Evolutionary conservation across 192 early-diverging fungal species (phyloP), one percentile per base, ranked within the genome.

Genomic region (Rhizophagus sp.): DNA sequence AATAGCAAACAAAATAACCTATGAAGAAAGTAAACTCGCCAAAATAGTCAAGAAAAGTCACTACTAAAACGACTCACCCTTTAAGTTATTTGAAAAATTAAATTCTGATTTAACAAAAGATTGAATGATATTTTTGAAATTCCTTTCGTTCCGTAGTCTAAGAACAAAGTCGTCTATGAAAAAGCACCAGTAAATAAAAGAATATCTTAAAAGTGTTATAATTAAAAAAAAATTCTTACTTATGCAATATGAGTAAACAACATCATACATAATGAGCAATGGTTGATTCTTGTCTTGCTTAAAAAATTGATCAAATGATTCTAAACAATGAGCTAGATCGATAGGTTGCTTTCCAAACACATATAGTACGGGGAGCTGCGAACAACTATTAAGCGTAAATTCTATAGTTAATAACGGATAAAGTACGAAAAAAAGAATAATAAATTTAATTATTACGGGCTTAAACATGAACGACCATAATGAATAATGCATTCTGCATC

Each of bases 381-480:
- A 90, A 22, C 95, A 91, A 39, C 92, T 92, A 81, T 15, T 57
- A 1, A 79, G 17, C 5, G 33, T n/a, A 27, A 30, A 13, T 30
- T 65, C 11, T 15, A 12, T 65, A 30, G 3, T 10, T 27, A 19
- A 12, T 65, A 3, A 10, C 27, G 11, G 9, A 27, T 30, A 41
- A 33, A 44, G 3, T 4, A 36, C 10, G 3, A 70, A 36, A 34
- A 33, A 57, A 10, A 27, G 47, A 39, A 25, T 13, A 65, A 50
- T 52, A 52, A 25, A 27, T 19, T 50, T n/a, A 52, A 5, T 10
- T 86, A 89, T 85, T 88, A 93, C 90, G 93, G 89, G 79, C 92
- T 93, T 57, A 98, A 84, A 80, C 98, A 99, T 9, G 97, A 91
- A 27, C 92, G 92, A 4, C 98, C 98, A 88, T 95, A 99, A 84